Conservation (phyloP, 345 rosid species). For the Euphorbia peplus region DNA sequence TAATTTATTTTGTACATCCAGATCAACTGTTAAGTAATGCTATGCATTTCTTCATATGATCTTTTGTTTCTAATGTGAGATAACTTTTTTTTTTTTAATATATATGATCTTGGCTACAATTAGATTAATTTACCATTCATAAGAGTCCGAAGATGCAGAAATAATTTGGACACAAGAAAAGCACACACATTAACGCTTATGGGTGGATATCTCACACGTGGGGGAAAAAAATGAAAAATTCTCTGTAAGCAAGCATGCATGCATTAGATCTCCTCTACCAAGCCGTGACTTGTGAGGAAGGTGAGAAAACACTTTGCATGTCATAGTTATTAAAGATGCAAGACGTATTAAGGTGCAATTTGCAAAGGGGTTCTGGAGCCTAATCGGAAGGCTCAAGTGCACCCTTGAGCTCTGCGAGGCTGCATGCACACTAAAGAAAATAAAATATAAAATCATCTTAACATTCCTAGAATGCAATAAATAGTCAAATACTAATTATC, state of each 20-base stretch:
- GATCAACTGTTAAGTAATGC: neutral
- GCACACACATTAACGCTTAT: neutral
- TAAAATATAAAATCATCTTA: too few species aligned
- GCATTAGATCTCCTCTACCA: neutral
- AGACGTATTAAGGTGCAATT: too few species aligned
- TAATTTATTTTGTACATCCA: neutral
- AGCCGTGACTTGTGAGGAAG: neutral
- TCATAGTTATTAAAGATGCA: too few species aligned
- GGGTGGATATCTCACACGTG: neutral
- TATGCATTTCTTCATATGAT: neutral
- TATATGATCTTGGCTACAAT: neutral
- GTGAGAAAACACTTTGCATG: neutral
- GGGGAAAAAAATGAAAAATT: neutral
- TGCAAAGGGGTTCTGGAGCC: too few species aligned
- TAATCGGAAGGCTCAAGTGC: too few species aligned
- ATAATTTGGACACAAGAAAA: neutral
- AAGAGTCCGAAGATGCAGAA: neutral
- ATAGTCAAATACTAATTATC: too few species aligned
- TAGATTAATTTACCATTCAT: neutral
- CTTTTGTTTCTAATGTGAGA: neutral
- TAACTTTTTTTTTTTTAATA: neutral
- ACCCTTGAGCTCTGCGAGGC: too few species aligned
- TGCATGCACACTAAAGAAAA: too few species aligned
- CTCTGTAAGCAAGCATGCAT: neutral
- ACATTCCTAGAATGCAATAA: too few species aligned